Base-by-base conservation (phyloP, 495 filamentous ascomycete genomes). In the Xylaria curta region DNA sequence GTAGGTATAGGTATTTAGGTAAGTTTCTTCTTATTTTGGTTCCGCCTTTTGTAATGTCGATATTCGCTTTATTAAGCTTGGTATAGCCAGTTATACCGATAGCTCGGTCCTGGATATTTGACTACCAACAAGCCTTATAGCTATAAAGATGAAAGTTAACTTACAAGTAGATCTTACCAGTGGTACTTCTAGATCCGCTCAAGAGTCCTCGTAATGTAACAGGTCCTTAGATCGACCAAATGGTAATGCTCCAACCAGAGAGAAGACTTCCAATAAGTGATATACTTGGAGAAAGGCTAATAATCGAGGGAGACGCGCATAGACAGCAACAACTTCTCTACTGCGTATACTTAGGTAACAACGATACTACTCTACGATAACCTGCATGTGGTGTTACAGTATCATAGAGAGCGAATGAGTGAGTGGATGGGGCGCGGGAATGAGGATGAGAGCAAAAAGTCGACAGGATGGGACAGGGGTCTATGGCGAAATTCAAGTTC, bases 401-500 rank as follows among this genome's bases (percentile, higher is more conserved):
- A 24, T 51, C 7, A 51, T 56, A 2, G 53, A 15, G 53, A 56
- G 7, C 15, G 26, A 31, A 13, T 54, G 21, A 56, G 17, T 28
- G 26, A 17, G 26, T 54, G 21, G 53, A 26, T 13, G 10, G 51
- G 12, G 24, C 51, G 13, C 53, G 24, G 15, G 33, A 40, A 63
- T 63, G 42, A 36, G 13, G 49, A 8, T 13, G 44, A 65, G 12
- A 44, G 49, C 21, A 26, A 38, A 36, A 38, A 10, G 49, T 36
- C 24, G 24, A 58, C 26, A 58, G 28, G 26, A 66, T 4, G 9
- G 28, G 44, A 36, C 46, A 36, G 40, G 62, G 58, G 58, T 40
- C 54, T 24, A 51, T 31, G 54, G 54, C 28, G 28, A 59, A 59
- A 38, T 33, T 59, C 56, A 38, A 59, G 26, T 59, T 36, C 28